Evolutionary conservation across 1,139 yeast species (phyloP).

Genomic region (Saccharomyces hybrid): DNA sequence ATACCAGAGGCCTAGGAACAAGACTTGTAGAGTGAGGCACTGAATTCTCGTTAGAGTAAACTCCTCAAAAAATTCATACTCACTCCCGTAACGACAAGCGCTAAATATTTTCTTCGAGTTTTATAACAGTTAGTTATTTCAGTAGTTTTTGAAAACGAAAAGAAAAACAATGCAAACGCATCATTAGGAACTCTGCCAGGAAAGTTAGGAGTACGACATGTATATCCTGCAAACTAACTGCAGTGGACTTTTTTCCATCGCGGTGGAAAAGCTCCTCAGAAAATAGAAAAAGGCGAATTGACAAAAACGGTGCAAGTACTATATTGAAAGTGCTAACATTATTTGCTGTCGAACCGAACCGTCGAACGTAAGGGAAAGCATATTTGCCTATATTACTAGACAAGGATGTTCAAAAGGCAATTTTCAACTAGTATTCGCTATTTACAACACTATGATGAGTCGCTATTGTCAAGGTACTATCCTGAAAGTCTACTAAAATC

Average conservation of each 20-base stretch:
- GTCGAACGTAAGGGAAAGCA: background rate
- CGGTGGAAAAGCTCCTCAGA: background rate
- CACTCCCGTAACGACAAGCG: too few species aligned
- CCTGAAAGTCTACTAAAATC: slow-evolving; percentile 52
- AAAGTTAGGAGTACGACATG: too few species aligned
- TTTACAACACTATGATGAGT: slow-evolving; percentile 15
- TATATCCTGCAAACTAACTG: too few species aligned
- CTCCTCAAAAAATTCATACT: too few species aligned
- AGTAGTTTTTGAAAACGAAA: too few species aligned
- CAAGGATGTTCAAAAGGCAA: slow-evolving; percentile 9
- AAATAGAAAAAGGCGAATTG: background rate
- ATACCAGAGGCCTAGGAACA: too few species aligned
- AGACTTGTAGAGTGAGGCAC: too few species aligned
- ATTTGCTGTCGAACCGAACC: background rate
- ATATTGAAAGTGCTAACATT: background rate
- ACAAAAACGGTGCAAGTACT: background rate
- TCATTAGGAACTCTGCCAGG: too few species aligned
- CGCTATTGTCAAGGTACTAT: slow-evolving; percentile 24
- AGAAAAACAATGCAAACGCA: too few species aligned
- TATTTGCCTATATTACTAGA: background rate
- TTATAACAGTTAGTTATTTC: too few species aligned
- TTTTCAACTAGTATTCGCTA: slow-evolving; percentile 9
- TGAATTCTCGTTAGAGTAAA: too few species aligned
- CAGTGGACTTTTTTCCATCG: background rate
- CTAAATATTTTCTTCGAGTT: too few species aligned